Percentiles rank a stretch among this genome's conserved stretches.
Evolutionary conservation across 805 yeast genomes (phyloP).

Genomic region (Kodamaea laetipori): DNA sequence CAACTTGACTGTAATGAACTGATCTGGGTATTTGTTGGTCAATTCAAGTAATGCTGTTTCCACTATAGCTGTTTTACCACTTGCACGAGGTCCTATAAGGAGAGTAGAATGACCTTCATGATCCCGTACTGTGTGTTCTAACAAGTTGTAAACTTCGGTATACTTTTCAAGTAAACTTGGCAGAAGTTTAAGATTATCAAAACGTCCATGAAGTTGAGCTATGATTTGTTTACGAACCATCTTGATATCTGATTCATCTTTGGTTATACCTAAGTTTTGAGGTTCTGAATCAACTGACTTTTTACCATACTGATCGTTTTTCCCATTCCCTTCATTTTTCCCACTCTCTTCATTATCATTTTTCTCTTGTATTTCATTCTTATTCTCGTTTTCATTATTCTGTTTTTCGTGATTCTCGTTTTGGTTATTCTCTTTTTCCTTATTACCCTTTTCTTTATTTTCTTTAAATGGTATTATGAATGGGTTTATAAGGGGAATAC

Average conservation of each 20-base stretch:
- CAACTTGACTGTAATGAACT: conserved; percentile 63
- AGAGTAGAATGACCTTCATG: conserved; percentile 82
- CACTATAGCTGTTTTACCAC: conserved; percentile 72
- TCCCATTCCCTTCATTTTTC: too few relatives aligned
- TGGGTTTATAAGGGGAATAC: conserved; percentile 6
- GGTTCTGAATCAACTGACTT: not conserved
- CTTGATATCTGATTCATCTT: not conserved
- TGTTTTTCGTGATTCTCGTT: not conserved
- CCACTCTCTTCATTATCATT: not conserved
- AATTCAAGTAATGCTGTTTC: conserved; percentile 56
- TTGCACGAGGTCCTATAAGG: conserved; percentile 75
- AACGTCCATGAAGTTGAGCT: conserved; percentile 23
- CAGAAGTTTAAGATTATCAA: conserved; percentile 20
- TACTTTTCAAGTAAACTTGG: conserved; percentile 32
- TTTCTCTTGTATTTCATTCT: not conserved
- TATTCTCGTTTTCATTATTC: not conserved
- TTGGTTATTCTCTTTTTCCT: not conserved
- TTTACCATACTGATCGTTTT: too few relatives aligned
- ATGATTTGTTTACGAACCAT: conserved; percentile 13
- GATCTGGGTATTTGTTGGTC: conserved; percentile 39
- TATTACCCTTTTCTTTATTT: not conserved
- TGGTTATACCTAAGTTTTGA: not conserved
- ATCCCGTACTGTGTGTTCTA: conserved; percentile 64
- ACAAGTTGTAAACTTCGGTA: conserved; percentile 54
- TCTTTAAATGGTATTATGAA: not conserved